Conservation (phyloP, 192 early-diverging fungal genomes). For the Coemansia sp. region DNA sequence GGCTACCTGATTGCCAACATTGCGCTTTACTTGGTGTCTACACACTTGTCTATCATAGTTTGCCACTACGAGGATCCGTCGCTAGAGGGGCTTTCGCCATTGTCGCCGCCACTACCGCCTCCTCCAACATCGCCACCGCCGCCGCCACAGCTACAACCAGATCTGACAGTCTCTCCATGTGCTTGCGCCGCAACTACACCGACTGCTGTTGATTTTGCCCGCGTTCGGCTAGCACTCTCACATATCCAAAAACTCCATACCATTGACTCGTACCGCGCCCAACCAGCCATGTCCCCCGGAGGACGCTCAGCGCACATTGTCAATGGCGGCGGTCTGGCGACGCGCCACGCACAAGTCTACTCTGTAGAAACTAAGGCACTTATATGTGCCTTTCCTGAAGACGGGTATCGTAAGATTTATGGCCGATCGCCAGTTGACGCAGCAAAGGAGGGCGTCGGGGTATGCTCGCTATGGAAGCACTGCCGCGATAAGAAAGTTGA, state of each 20-base stretch:
- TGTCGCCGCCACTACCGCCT: constrained; percentile 17
- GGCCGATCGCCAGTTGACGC: constrained; percentile 28
- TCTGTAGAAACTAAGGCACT: constrained; percentile 35
- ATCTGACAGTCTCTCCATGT: constrained; percentile 11
- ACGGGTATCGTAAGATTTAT: constrained; percentile 37
- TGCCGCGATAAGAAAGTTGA: constrained; percentile 28
- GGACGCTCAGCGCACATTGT: not conserved
- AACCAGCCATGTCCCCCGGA: constrained; percentile 4
- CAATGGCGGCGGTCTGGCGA: constrained; percentile 23
- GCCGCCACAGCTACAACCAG: not conserved
- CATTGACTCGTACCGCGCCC: constrained; percentile 16
- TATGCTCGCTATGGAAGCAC: constrained; percentile 35
- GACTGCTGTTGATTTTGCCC: constrained; percentile 31
- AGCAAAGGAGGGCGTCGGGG: constrained; percentile 14
- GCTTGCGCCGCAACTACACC: constrained; percentile 40
- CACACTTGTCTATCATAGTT: constrained; percentile 43
- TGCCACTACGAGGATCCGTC: constrained; percentile 48
- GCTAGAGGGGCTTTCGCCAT: constrained; percentile 15
- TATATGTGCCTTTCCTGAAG: constrained; percentile 53
- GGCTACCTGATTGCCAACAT: constrained; percentile 53
- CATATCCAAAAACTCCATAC: constrained; percentile 47
- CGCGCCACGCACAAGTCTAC: constrained; percentile 54
- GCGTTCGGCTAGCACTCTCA: constrained; percentile 29
- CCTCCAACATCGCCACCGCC: not conserved
- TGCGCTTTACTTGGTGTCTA: constrained; percentile 50